Evolutionary conservation across 2,329 filamentous ascomycete species (phyloP).

Genomic region (Exutisphaerella laricina): DNA sequence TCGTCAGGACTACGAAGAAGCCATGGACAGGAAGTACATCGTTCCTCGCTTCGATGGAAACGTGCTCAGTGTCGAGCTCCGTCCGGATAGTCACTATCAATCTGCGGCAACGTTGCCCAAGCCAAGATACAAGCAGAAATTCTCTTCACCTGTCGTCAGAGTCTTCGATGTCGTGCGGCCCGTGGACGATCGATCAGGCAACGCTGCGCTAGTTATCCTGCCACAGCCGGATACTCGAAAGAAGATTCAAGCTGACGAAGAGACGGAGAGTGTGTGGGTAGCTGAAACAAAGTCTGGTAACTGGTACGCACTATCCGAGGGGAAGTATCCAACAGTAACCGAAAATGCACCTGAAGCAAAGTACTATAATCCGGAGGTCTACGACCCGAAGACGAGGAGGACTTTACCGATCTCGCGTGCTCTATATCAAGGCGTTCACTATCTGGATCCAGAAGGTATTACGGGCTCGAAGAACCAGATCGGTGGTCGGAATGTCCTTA

Average conservation of each 20-base stretch:
- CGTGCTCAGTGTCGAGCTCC: slow-evolving; percentile 71
- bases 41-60: slow-evolving; percentile 81
- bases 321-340: slow-evolving; percentile 77
- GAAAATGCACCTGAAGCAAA: slow-evolving; percentile 57
- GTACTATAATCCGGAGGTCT: slow-evolving; percentile 51
- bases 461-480: slow-evolving; percentile 8
- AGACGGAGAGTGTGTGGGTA: slow-evolving; percentile 59
- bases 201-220: slow-evolving; percentile 74
- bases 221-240: slow-evolving; percentile 59
- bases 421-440: slow-evolving; percentile 30
- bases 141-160: slow-evolving; percentile 30
- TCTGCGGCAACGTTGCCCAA: slow-evolving; percentile 28
- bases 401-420: slow-evolving; percentile 27
- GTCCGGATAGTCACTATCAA: slow-evolving; percentile 17
- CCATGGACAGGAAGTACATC: slow-evolving; percentile 83
- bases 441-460: slow-evolving; percentile 13
- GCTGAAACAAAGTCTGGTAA: slow-evolving; percentile 81
- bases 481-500: slow-evolving; percentile 11
- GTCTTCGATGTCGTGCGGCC: slow-evolving; percentile 43
- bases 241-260: slow-evolving; percentile 25
- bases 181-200: slow-evolving; percentile 56
- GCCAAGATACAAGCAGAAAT: slow-evolving; percentile 29
- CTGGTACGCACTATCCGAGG: slow-evolving; percentile 91
- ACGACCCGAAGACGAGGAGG: not conserved
- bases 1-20: slow-evolving; percentile 70